Percentiles rank a stretch among this genome's conserved stretches.
phyloP scores from a whole-genome alignment of 768 basidiomycete species.

The Lanmaoa pseudosensibilis region DNA sequence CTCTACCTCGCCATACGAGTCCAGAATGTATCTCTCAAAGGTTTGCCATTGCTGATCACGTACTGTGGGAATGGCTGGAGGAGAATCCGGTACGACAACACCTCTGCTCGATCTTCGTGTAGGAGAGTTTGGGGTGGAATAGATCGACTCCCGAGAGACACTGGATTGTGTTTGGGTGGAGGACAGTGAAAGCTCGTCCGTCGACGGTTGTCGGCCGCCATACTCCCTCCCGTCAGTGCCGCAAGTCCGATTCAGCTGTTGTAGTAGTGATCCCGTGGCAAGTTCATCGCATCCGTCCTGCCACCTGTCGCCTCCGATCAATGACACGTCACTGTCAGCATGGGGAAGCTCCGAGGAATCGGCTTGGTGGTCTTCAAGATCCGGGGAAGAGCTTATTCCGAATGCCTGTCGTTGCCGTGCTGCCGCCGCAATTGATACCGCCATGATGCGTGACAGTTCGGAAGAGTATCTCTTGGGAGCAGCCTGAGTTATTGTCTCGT shows the following conservation, averaged over 20 bases:
- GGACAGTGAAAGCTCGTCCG: slow-evolving; percentile 11
- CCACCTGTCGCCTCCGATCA: slow-evolving; percentile 41
- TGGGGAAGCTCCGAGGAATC: slow-evolving; percentile 27
- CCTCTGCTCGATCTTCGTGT: slow-evolving; percentile 9
- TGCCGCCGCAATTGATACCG: slow-evolving; percentile 36
- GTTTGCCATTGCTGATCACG: slow-evolving; percentile 26
- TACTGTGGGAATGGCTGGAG: slow-evolving; percentile 1
- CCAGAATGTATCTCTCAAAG: slow-evolving; percentile 21
- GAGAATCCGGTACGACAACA: slow-evolving; percentile 8
- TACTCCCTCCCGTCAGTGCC: not conserved
- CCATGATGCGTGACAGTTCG: slow-evolving; percentile 29
- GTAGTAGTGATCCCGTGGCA: slow-evolving; percentile 31
- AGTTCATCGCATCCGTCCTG: slow-evolving; percentile 37
- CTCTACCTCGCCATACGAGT: slow-evolving; percentile 48
- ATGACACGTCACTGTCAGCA: slow-evolving; percentile 49
- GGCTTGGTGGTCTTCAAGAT: slow-evolving; percentile 1
- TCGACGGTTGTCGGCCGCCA: slow-evolving; percentile 2
- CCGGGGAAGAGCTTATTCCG: slow-evolving; percentile 48
- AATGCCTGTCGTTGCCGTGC: slow-evolving; percentile 50
- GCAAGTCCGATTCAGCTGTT: slow-evolving; percentile 11
- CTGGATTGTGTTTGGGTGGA: slow-evolving; percentile 15
- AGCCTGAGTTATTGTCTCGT: not conserved
- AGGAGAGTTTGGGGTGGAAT: slow-evolving; percentile 20
- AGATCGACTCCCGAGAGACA: slow-evolving; percentile 28
- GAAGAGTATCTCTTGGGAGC: slow-evolving; percentile 25